These are phyloP conservation scores for Neofusicoccum umdonicola DNA, from an alignment of 2,329 filamentous ascomycete genomes.

Conservation along the genomic window DNA sequence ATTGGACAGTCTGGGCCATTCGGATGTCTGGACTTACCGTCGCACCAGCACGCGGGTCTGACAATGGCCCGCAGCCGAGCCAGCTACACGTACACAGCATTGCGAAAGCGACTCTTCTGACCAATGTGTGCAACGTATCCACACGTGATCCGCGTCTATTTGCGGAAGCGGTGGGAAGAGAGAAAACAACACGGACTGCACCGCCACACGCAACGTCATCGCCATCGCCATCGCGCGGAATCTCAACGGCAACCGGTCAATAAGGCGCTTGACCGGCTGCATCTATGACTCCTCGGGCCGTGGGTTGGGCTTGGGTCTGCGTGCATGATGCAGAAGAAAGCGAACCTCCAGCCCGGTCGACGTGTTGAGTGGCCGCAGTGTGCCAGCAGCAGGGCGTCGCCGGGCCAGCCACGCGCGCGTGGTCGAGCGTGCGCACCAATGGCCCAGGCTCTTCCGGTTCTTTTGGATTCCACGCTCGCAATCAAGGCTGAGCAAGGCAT, in stretches of 20 bases:
- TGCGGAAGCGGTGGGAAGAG: background rate
- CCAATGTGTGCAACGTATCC: conserved; percentile 1
- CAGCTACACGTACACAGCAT: background rate
- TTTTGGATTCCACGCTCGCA: background rate
- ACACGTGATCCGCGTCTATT: conserved; percentile 1
- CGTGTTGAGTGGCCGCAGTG: background rate
- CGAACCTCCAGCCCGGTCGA: conserved; percentile 9
- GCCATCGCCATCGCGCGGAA: background rate
- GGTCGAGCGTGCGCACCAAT: background rate
- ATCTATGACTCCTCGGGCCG: conserved; percentile 10
- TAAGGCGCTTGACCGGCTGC: conserved; percentile 7
- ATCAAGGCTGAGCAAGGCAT: background rate
- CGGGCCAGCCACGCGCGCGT: conserved; percentile 4
- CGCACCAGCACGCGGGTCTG: conserved; percentile 10
- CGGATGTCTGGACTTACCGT: conserved; percentile 2
- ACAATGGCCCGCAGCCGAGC: conserved; percentile 4
- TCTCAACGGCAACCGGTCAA: conserved; percentile 11
- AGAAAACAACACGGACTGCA: background rate
- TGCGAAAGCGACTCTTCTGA: background rate
- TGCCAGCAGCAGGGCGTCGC: conserved; percentile 1
- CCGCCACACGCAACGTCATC: conserved; percentile 11
- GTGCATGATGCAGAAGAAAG: conserved; percentile 1
- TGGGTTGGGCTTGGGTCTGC: conserved; percentile 4
- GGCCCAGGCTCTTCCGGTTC: background rate
- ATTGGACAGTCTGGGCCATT: background rate